Base-by-base conservation (phyloP, 2,329 filamentous ascomycete genomes). In the Magnaporthales sp. region DNA sequence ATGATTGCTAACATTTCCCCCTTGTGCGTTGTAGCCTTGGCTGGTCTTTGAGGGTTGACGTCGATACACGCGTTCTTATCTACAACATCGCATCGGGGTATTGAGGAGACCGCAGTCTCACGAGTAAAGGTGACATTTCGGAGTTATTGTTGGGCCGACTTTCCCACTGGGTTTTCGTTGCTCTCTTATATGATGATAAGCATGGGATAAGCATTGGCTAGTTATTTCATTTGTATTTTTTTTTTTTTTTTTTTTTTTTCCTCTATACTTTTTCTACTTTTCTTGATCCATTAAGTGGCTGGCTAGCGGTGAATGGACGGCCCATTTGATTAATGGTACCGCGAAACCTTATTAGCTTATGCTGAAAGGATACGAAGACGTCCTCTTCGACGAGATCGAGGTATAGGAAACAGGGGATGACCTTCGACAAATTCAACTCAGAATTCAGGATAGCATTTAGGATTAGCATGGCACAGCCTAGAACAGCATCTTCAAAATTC, bases 261-360 rank as follows among this genome's bases (percentile, higher is more conserved):
- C 13, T 64, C 26, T 32, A 19, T 61, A 7, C 15, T 30, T 38
- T 81, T 66, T 6, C 32, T 15, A 9, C 22, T 10, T 10, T 30
- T 63, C 30, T 64, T 66, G 54, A 46, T 46, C 9, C 38, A 46
- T 19, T 46, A 19, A 19, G 19, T 46, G 38, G 38, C 38, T 46
- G 2, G 38, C 15, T 46, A 46, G 19, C 38, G 38, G 19, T 13
- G n/a, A 46, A 7, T 46, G 38, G 38, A n/a, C 7, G 15, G 32
- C 1, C 32, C 38, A 46, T n/a, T 19, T 46, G 38, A 46, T 46
- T 46, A 9, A 46, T 4, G 7, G 9, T 19, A 46, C 15, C 15
- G 38, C 15, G 19, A 46, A 46, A 46, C 38, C 38, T 46, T 46
- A 46, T 46, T 13, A 46, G 38, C 15, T 46, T 46, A 46, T 46